These are phyloP conservation scores for Westerdykella sp. DNA, from an alignment of 2,329 filamentous ascomycete genomes.

Conservation along the genomic window DNA sequence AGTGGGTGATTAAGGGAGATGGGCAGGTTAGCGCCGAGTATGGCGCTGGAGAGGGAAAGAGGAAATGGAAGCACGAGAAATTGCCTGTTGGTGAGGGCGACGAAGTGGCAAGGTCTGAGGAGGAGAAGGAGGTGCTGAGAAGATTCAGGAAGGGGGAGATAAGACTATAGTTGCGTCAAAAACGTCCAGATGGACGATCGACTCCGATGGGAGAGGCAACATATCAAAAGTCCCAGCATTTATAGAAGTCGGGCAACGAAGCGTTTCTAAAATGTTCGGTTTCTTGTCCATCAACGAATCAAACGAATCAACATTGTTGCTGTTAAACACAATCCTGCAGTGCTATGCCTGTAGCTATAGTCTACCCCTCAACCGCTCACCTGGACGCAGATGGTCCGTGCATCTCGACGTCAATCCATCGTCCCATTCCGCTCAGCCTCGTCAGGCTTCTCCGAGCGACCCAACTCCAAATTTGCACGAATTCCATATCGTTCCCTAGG, in stretches of 20 bases:
- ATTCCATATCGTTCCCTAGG: too few species aligned
- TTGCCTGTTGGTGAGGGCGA: constrained; percentile 35
- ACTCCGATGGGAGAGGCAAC: too few species aligned
- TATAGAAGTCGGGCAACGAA: not conserved
- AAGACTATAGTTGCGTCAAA: not conserved
- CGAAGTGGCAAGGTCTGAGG: constrained; percentile 24
- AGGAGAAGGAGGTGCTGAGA: constrained; percentile 30
- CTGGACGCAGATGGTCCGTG: not conserved
- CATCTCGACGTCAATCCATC: not conserved
- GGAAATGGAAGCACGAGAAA: constrained; percentile 50
- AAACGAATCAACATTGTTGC: too few species aligned
- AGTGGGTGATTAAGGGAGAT: constrained; percentile 79
- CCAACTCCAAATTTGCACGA: not conserved
- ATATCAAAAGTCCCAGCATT: not conserved
- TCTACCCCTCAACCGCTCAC: not conserved
- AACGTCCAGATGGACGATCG: too few species aligned
- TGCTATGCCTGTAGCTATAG: too few species aligned
- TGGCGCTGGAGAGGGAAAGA: constrained; percentile 45
- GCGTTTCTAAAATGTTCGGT: not conserved
- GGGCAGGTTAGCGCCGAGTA: constrained; percentile 81
- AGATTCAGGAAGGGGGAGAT: constrained; percentile 21
- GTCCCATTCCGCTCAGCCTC: not conserved
- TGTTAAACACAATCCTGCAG: too few species aligned
- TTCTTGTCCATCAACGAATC: not conserved
- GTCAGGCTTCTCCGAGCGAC: not conserved